Conservation (phyloP, 371 early-diverging fungal genomes). For the Mortierella sp. region DNA sequence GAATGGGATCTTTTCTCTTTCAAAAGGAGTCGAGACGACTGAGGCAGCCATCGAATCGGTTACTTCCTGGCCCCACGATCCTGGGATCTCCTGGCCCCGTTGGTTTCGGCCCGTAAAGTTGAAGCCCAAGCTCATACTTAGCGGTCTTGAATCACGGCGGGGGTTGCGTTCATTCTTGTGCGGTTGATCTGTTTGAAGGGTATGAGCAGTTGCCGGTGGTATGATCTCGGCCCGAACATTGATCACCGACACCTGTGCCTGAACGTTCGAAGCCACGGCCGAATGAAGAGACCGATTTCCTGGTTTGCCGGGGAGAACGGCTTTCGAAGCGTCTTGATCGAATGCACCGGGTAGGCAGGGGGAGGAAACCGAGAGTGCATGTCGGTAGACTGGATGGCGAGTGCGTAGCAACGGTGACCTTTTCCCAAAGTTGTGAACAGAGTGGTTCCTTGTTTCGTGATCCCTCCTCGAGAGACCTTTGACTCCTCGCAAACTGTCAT, state of each 20-base stretch:
- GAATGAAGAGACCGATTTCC: neutral
- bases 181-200: neutral
- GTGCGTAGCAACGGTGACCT: too few species aligned
- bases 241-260: neutral
- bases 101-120: neutral
- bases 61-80: too few species aligned
- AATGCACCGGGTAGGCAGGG: too few species aligned
- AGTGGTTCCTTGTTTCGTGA: too few species aligned
- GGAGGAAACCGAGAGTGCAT: too few species aligned
- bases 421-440: too few species aligned
- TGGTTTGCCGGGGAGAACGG: neutral
- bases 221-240: neutral
- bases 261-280: neutral
- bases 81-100: too few species aligned
- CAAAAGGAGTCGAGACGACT: neutral
- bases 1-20: constrained; percentile 1
- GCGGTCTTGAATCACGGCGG: neutral
- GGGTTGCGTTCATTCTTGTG: neutral
- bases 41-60: too few species aligned
- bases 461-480: too few species aligned
- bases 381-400: too few species aligned
- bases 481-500: too few species aligned
- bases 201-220: neutral
- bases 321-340: too few species aligned
- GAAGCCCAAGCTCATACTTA: neutral